phyloP scores from a whole-genome alignment of 805 yeast genomes.

The Saturnispora bothae region DNA sequence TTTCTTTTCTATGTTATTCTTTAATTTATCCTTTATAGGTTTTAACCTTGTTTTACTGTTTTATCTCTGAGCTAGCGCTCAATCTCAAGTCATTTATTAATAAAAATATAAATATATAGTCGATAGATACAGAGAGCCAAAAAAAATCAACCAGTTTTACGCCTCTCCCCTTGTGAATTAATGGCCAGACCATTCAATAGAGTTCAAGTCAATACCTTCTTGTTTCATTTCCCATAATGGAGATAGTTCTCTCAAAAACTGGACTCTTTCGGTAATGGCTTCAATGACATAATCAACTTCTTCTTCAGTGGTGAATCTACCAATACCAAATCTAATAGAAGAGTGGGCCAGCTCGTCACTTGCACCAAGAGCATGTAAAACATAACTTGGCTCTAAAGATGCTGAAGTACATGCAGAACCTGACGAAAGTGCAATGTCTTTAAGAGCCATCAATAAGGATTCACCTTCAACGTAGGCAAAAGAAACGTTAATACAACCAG shows the following conservation, averaged over 20 bases:
- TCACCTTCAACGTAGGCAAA: constrained; percentile 98
- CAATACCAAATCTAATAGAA: constrained; percentile 94
- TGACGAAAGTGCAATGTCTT: constrained; percentile 90
- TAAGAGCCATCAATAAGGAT: constrained; percentile 92
- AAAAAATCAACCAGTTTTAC: too few species aligned
- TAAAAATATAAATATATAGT: too few species aligned
- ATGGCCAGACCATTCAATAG: constrained; percentile 98
- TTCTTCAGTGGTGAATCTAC: constrained; percentile 92
- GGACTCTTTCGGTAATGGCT: constrained; percentile 83
- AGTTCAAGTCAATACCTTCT: constrained; percentile 89
- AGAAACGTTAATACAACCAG: constrained; percentile 94
- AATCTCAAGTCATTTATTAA: too few species aligned
- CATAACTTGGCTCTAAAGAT: constrained; percentile 94
- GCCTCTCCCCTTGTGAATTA: too few species aligned
- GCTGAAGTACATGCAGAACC: constrained; percentile 99
- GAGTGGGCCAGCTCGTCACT: constrained; percentile 98
- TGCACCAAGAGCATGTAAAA: constrained; percentile 91
- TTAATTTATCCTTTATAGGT: too few species aligned
- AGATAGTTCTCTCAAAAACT: constrained; percentile 80
- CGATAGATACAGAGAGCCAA: background rate
- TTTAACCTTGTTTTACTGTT: background rate
- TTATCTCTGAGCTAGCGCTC: background rate
- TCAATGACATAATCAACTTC: constrained; percentile 90
- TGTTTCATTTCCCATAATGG: constrained; percentile 99
- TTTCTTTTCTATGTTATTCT: background rate